A percentile compares a stretch with the other conserved stretches of the same genome.
phyloP scores from a whole-genome alignment of 2,329 filamentous ascomycete genomes.

The Alternaria sp. region DNA sequence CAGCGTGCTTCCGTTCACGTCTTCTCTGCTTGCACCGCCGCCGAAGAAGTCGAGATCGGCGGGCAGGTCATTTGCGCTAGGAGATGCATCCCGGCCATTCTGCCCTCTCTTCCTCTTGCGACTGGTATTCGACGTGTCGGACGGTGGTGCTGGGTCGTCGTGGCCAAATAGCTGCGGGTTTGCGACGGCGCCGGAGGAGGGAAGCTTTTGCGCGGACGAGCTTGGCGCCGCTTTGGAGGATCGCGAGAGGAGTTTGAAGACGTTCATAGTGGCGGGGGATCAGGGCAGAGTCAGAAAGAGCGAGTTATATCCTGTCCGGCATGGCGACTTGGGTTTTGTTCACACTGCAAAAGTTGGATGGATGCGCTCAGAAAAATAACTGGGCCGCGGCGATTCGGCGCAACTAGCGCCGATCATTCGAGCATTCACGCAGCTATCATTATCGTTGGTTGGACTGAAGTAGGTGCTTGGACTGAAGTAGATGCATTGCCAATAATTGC shows the following conservation, averaged over 20 bases:
- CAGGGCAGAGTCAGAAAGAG: neutral
- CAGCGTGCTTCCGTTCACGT: constrained; percentile 6
- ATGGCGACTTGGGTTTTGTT: neutral
- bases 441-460: neutral
- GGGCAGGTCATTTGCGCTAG: constrained; percentile 20
- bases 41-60: constrained; percentile 55
- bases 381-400: constrained; percentile 22
- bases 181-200: constrained; percentile 67
- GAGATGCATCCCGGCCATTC: constrained; percentile 12
- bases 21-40: constrained; percentile 19
- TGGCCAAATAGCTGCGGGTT: constrained; percentile 72
- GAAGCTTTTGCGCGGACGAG: constrained; percentile 56
- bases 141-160: constrained; percentile 48
- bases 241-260: constrained; percentile 74
- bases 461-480: constrained; percentile 5
- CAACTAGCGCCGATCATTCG: constrained; percentile 24
- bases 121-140: constrained; percentile 25
- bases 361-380: constrained; percentile 27
- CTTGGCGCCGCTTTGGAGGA: constrained; percentile 65
- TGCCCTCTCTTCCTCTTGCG: constrained; percentile 54
- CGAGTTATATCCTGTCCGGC: neutral
- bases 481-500: constrained; percentile 39
- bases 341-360: constrained; percentile 24
- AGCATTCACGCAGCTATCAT: constrained; percentile 1
- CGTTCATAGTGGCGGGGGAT: constrained; percentile 63